phyloP scores from a whole-genome alignment of 1,139 yeast species.

The Lizanozyma gosingica region DNA sequence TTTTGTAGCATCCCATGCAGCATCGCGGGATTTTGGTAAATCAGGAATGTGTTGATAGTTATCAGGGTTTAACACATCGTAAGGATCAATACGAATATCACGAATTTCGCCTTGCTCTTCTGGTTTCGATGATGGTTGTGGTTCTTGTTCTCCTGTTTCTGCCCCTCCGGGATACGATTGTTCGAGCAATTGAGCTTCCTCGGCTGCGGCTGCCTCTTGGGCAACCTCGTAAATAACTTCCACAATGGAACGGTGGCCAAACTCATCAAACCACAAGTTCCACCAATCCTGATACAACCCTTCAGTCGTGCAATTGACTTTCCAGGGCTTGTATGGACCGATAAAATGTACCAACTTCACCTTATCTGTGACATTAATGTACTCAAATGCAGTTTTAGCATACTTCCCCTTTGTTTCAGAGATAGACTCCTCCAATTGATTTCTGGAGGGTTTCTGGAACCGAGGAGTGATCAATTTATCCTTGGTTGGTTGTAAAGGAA shows the following conservation, averaged over 20 bases:
- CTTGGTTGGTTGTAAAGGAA: background rate
- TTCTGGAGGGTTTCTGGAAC: background rate
- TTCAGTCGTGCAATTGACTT: constrained; percentile 10
- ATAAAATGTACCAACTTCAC: constrained; percentile 72
- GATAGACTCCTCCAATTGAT: constrained; percentile 7
- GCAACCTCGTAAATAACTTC: background rate
- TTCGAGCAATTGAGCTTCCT: background rate
- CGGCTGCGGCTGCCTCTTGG: background rate
- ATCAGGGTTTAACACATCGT: constrained; percentile 20
- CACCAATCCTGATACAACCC: constrained; percentile 33
- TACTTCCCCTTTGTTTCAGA: constrained; percentile 13
- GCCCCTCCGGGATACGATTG: background rate
- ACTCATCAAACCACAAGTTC: constrained; percentile 31
- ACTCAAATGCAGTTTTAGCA: constrained; percentile 18
- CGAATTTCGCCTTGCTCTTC: constrained; percentile 3
- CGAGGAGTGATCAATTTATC: background rate
- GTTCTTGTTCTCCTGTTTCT: constrained; percentile 3
- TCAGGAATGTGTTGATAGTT: constrained; percentile 18
- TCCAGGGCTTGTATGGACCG: constrained; percentile 83
- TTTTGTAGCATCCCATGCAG: constrained; percentile 30
- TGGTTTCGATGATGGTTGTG: constrained; percentile 2
- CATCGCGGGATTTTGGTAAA: background rate
- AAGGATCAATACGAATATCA: constrained; percentile 8
- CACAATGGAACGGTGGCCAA: constrained; percentile 10
- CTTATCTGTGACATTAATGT: constrained; percentile 13